A percentile compares a stretch with the other conserved stretches of the same genome.
Evolutionary conservation across 805 yeast species (phyloP).

Genomic region (Kregervanrija fluxuum): DNA sequence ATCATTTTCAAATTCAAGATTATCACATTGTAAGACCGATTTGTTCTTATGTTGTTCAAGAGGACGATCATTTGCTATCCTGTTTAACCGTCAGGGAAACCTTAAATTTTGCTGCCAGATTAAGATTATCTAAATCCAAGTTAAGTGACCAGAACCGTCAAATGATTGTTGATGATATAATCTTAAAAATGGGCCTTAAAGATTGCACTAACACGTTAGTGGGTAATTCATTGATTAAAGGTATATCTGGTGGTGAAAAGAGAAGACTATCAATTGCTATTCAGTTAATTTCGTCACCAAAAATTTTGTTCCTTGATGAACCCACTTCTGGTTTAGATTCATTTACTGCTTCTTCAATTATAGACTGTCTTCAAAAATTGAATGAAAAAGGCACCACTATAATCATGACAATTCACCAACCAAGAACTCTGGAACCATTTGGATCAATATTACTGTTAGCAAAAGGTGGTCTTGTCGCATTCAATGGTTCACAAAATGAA

Average conservation of each 20-base stretch:
- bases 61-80: conserved; percentile 65
- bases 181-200: conserved; percentile 57
- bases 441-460: conserved; percentile 69
- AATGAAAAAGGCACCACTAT: conserved; percentile 60
- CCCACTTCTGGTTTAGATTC: conserved; percentile 88
- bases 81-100: conserved; percentile 76
- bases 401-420: conserved; percentile 77
- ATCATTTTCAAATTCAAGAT: conserved; percentile 24
- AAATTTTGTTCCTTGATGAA: conserved; percentile 69
- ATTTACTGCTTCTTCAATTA: conserved; percentile 63
- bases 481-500: conserved; percentile 46
- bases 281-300: conserved; percentile 67
- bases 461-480: conserved; percentile 65
- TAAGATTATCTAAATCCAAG: conserved; percentile 46
- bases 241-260: conserved; percentile 75
- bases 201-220: conserved; percentile 74
- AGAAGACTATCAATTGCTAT: conserved; percentile 78
- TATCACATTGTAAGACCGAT: conserved; percentile 30
- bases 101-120: conserved; percentile 58
- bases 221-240: conserved; percentile 53
- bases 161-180: conserved; percentile 44
- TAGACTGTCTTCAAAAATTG: conserved; percentile 50
- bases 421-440: conserved; percentile 59
- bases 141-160: conserved; percentile 34
- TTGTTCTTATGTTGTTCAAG: conserved; percentile 77